A percentile compares a stretch with the other conserved stretches of the same genome.
phyloP scores from a whole-genome alignment of 1,284 basidiomycete species.

The Ganoderma multipileum region DNA sequence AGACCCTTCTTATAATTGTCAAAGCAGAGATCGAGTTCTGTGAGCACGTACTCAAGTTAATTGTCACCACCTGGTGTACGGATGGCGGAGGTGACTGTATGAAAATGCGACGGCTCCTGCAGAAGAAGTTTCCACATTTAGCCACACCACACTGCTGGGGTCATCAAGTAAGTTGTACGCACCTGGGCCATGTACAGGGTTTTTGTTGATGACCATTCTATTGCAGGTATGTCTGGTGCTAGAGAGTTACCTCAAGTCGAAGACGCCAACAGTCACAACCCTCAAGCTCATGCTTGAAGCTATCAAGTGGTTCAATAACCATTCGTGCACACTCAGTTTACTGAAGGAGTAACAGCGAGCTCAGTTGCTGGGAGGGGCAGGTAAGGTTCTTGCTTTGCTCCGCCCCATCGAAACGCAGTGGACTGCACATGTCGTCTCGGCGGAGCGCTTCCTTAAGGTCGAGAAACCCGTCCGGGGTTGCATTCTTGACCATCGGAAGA shows the following conservation, averaged over 20 bases:
- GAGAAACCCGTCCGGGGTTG: constrained; percentile 21
- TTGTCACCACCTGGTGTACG: constrained; percentile 37
- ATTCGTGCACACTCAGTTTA: constrained; percentile 37
- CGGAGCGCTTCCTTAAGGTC: constrained; percentile 15
- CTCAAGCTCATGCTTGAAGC: constrained; percentile 32
- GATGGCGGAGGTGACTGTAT: constrained; percentile 42
- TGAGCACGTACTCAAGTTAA: constrained; percentile 24
- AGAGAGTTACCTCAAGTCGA: constrained; percentile 10
- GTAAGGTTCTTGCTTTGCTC: constrained; percentile 15
- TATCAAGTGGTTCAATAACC: constrained; percentile 44
- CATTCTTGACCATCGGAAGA: background rate
- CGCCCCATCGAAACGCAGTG: constrained; percentile 22
- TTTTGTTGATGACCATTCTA: too few species aligned
- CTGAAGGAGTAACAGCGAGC: constrained; percentile 32
- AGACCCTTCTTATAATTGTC: background rate
- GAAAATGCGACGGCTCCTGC: constrained; percentile 38
- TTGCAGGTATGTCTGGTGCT: background rate
- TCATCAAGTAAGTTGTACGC: constrained; percentile 34
- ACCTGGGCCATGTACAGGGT: too few species aligned
- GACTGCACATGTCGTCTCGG: constrained; percentile 23
- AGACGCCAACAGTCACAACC: constrained; percentile 16
- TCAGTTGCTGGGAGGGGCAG: background rate
- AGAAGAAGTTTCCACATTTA: constrained; percentile 27
- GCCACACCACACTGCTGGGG: constrained; percentile 41
- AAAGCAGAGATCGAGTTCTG: constrained; percentile 9